phyloP scores from a whole-genome alignment of 176 grass and related monocot genomes.

The Avena sativa region DNA sequence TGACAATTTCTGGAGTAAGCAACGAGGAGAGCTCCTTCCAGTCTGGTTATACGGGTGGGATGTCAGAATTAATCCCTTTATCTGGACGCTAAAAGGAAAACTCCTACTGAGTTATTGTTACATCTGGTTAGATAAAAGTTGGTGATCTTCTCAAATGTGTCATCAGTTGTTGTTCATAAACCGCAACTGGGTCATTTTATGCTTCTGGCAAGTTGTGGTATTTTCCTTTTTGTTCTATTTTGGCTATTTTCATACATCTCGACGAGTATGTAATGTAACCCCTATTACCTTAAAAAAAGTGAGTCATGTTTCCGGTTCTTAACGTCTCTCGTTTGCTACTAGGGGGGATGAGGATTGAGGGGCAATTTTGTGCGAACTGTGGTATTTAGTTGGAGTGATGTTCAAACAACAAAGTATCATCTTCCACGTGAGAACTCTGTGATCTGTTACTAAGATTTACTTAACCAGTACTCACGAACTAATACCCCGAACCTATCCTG shows the following conservation, averaged over 20 bases:
- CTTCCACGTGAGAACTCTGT: neutral
- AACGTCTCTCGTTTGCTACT: no score
- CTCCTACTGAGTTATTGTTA: neutral
- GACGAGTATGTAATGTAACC: no score
- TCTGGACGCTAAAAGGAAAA: constrained; percentile 19
- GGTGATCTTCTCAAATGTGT: neutral
- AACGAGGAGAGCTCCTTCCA: neutral
- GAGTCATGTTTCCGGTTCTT: no score
- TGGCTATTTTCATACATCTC: neutral
- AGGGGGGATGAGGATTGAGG: no score
- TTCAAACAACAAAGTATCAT: neutral
- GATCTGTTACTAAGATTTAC: neutral
- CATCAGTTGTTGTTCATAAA: neutral
- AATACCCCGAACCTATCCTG: no score
- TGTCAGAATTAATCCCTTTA: neutral
- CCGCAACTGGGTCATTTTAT: neutral
- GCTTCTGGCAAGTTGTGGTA: neutral
- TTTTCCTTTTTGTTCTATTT: neutral
- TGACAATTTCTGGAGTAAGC: neutral
- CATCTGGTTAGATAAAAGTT: neutral
- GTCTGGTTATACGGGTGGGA: neutral
- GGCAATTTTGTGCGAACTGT: neutral
- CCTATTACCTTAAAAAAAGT: no score
- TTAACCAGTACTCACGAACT: neutral
- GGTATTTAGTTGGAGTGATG: neutral